Base-by-base conservation (phyloP, 306 rosid genomes). In the Dalbergia cochinchinensis region DNA sequence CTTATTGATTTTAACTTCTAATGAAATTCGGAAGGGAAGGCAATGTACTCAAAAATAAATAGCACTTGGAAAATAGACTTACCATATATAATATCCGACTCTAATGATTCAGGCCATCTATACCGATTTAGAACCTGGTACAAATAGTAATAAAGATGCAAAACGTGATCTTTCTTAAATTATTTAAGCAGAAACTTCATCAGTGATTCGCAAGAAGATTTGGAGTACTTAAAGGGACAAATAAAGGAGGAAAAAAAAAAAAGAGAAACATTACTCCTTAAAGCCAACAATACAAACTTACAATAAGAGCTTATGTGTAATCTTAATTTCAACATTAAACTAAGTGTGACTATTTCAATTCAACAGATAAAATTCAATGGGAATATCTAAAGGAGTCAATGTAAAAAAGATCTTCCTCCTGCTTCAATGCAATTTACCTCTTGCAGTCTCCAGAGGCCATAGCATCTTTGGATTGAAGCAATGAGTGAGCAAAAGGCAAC, bases 101-200 rank as follows among this genome's bases (percentile, higher is more conserved):
- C 78, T 20, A 85, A 85, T 47, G 94, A 80, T 82, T 92, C 97
- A 19, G 97, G 97, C 97, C 94, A 92, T 73, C 77, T 87, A 82
- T 90, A 87, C 62, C n/a, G 88, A 87, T 80, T 87, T 68, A 92
- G 74, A 82, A 92, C 92, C 97, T 92, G 66, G 65, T 44, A 64
- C 53, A 64, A 54, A 64, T 51, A 71, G 78, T 12, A 34, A 78
- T 0, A 50, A 57, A 73, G 75, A 78, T 22, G 69, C 18, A 58
- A 35, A 69, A 69, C 22, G 73, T 79, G 68, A 15, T 77, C 65
- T 57, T 79, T 42, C 74, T 69, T 44, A 82, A 76, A 15, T 57
- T 22, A 65, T 69, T 48, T 48, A 9, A 71, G 72, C 59, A 57
- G 50, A 63, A 78, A 19, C 18, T 34, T 61, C 42, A 55, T 45